Evolutionary conservation across 495 filamentous ascomycete genomes (phyloP).

Genomic region (Penicillium daleae): DNA sequence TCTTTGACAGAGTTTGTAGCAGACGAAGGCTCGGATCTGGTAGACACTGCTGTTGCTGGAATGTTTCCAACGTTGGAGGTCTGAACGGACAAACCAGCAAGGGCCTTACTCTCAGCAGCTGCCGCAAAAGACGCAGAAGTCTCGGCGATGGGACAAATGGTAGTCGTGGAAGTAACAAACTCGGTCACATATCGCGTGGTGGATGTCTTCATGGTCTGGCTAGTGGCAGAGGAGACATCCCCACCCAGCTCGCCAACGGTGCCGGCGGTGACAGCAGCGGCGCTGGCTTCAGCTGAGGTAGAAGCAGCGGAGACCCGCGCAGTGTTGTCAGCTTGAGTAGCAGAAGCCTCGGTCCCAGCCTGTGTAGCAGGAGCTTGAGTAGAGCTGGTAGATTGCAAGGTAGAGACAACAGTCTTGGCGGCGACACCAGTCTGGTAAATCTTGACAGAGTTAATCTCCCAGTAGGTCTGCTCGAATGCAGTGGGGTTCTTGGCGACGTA

Average conservation of each 20-base stretch:
- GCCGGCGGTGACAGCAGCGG: constrained; percentile 8
- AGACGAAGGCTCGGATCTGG: background rate
- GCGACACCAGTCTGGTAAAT: constrained; percentile 56
- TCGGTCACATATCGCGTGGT: constrained; percentile 20
- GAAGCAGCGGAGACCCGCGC: constrained; percentile 1
- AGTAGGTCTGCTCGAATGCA: constrained; percentile 66
- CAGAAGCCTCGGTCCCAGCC: constrained; percentile 8
- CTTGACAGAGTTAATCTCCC: constrained; percentile 70
- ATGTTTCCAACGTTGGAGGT: constrained; percentile 5
- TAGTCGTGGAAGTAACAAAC: constrained; percentile 22
- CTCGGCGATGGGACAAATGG: constrained; percentile 16
- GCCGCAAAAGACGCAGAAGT: background rate
- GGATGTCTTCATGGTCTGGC: background rate
- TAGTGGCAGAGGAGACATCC: constrained; percentile 6
- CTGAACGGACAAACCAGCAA: constrained; percentile 7
- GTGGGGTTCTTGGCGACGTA: constrained; percentile 68
- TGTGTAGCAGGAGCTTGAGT: background rate
- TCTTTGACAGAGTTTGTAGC: constrained; percentile 3
- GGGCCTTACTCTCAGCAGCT: background rate
- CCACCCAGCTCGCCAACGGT: constrained; percentile 1
- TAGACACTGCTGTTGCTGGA: constrained; percentile 5
- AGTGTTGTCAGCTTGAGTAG: constrained; percentile 11
- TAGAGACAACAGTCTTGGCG: constrained; percentile 4
- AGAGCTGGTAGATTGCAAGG: constrained; percentile 2
- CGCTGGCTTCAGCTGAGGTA: background rate